Percentiles rank a stretch among this genome's conserved stretches.
phyloP scores from a whole-genome alignment of 2,329 filamentous ascomycete species.

The Plenodomus lindquistii region DNA sequence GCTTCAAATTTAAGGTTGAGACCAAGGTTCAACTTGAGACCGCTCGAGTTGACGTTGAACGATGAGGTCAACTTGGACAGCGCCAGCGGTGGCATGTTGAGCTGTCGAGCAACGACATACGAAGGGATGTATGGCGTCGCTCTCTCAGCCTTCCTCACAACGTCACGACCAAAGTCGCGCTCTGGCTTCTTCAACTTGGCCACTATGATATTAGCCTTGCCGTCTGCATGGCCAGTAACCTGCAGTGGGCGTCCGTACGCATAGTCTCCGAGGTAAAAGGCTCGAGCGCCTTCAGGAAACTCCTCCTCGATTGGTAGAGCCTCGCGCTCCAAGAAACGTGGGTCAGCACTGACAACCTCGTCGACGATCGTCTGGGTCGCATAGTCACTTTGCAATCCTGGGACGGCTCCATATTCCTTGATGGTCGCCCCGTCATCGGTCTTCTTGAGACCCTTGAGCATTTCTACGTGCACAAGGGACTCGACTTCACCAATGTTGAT shows the following conservation, averaged over 20 bases:
- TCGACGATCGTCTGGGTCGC: conserved; percentile 92
- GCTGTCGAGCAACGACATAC: conserved; percentile 80
- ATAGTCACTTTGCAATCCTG: conserved; percentile 84
- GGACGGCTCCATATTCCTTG: conserved; percentile 88
- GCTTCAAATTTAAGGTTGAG: conserved; percentile 97
- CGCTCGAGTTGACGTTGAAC: conserved; percentile 82
- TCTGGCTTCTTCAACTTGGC: conserved; percentile 73
- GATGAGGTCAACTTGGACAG: conserved; percentile 96
- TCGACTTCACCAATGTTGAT: conserved; percentile 87
- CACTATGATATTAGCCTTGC: conserved; percentile 80
- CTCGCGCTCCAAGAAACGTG: conserved; percentile 86
- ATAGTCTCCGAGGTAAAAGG: conserved; percentile 93
- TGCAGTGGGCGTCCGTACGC: conserved; percentile 90
- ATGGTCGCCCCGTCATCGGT: conserved; percentile 87
- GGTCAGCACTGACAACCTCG: conserved; percentile 85
- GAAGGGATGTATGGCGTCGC: conserved; percentile 80
- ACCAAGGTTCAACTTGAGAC: conserved; percentile 83
- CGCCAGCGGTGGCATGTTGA: conserved; percentile 81
- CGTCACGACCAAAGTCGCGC: conserved; percentile 75
- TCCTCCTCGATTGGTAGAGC: conserved; percentile 91
- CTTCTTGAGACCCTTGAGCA: conserved; percentile 88
- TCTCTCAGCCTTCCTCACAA: conserved; percentile 72
- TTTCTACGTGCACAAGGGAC: conserved; percentile 87
- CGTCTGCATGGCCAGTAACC: conserved; percentile 71
- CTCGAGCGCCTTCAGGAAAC: conserved; percentile 79